Evolutionary conservation across 139 green algal species (phyloP).

Genomic region (Ettlia oleoabundans): DNA sequence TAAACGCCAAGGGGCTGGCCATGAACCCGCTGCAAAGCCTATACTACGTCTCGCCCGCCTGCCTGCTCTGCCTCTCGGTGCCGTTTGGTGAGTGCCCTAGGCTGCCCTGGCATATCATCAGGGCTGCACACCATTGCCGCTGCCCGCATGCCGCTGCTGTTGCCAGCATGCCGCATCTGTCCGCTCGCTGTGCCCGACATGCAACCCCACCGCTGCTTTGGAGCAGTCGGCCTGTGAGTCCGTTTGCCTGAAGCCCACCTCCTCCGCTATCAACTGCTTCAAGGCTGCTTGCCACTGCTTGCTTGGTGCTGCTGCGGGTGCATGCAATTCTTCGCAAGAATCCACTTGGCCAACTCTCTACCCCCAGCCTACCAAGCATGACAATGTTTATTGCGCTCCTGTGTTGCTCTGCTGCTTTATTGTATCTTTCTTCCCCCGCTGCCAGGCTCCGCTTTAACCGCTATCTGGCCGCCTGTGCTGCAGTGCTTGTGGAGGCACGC

Average conservation of each 20-base stretch:
- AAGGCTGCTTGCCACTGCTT: too few species aligned
- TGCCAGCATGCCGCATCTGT: too few species aligned
- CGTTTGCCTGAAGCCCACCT: too few species aligned
- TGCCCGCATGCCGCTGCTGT: too few species aligned
- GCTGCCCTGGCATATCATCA: neutral
- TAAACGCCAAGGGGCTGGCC: slow-evolving; percentile 62
- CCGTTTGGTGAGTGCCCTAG: slow-evolving; percentile 40
- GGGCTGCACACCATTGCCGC: neutral
- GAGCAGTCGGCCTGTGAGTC: too few species aligned
- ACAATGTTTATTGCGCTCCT: neutral
- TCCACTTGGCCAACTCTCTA: too few species aligned
- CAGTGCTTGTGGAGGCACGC: slow-evolving; percentile 35
- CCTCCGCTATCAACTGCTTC: too few species aligned
- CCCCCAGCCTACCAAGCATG: too few species aligned
- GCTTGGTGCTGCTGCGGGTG: too few species aligned
- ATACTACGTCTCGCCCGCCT: slow-evolving; percentile 70
- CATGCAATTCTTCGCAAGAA: too few species aligned
- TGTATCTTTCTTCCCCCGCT: neutral
- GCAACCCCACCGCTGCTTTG: too few species aligned
- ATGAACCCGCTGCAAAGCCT: slow-evolving; percentile 72
- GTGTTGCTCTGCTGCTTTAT: neutral
- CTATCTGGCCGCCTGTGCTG: neutral
- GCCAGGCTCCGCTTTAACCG: neutral
- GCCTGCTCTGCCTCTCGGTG: slow-evolving; percentile 48
- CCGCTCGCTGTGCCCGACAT: too few species aligned